phyloP scores from a whole-genome alignment of 345 rosid species.

The Aegle marmelos region DNA sequence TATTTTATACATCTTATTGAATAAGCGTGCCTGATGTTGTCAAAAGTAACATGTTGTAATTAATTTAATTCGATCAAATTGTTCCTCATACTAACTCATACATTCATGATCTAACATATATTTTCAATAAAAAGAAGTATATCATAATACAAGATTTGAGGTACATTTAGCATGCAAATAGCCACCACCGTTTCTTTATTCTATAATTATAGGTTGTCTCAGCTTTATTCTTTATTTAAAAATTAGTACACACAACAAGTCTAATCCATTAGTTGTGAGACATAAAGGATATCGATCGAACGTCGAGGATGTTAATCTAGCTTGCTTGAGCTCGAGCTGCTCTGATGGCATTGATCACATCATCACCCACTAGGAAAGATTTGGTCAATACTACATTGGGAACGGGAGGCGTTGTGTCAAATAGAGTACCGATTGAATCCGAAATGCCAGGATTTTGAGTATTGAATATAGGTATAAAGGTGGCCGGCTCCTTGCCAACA shows the following conservation, averaged over 20 bases:
- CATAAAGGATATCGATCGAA: not conserved
- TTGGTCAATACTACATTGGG: constrained; percentile 52
- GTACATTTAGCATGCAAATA: no score
- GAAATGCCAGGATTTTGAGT: constrained; percentile 63
- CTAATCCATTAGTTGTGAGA: not conserved
- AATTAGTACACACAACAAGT: no score
- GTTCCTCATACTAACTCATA: no score
- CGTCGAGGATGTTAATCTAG: not conserved
- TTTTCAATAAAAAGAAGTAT: no score
- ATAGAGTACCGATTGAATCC: constrained; percentile 31
- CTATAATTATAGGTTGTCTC: not conserved
- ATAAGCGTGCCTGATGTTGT: no score
- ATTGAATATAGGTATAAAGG: constrained; percentile 62
- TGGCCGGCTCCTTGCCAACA: constrained; percentile 59
- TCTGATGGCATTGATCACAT: constrained; percentile 39
- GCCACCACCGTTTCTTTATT: no score
- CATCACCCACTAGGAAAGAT: constrained; percentile 47
- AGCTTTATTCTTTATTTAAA: not conserved
- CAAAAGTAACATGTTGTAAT: no score
- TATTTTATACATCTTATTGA: no score
- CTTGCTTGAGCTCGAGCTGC: constrained; percentile 19
- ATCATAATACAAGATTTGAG: no score
- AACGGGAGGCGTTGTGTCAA: constrained; percentile 54
- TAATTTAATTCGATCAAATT: no score
- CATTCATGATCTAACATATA: no score